These are phyloP conservation scores for Carpinus viminea DNA, from an alignment of 306 rosid genomes.

Conservation along the genomic window DNA sequence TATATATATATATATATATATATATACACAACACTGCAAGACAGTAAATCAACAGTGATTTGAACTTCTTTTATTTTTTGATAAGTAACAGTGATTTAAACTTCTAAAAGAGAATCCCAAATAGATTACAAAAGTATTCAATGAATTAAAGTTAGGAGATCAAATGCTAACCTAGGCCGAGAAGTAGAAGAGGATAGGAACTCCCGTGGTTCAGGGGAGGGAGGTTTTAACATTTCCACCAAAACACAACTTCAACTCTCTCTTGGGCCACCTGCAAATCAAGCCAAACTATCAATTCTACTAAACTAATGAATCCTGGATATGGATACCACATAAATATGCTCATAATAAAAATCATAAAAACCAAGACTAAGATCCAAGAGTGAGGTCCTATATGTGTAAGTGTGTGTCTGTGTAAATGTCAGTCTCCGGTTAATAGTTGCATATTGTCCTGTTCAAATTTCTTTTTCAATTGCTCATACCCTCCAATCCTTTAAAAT, in stretches of 20 bases:
- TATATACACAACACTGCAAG: background rate
- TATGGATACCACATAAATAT: background rate
- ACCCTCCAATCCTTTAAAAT: background rate
- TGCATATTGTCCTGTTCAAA: background rate
- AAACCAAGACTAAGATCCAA: background rate
- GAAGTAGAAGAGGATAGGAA: conserved; percentile 43
- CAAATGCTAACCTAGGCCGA: conserved; percentile 44
- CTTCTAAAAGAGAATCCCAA: background rate
- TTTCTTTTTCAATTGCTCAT: background rate
- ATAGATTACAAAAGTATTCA: background rate
- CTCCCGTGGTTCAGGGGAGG: conserved; percentile 48
- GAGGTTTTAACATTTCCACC: conserved; percentile 80
- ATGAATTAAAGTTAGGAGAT: background rate
- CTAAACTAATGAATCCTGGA: background rate
- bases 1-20: background rate
- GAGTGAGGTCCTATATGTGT: background rate
- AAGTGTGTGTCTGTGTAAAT: background rate
- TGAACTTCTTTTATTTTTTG: too few species aligned
- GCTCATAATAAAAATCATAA: background rate
- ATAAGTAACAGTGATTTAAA: background rate
- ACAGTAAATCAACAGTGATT: background rate
- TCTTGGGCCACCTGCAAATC: conserved; percentile 50
- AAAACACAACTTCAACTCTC: conserved; percentile 37
- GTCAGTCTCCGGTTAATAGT: background rate
- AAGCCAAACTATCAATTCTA: conserved; percentile 19